phyloP scores from a whole-genome alignment of 768 basidiomycete genomes.

The Suillus bovinus region DNA sequence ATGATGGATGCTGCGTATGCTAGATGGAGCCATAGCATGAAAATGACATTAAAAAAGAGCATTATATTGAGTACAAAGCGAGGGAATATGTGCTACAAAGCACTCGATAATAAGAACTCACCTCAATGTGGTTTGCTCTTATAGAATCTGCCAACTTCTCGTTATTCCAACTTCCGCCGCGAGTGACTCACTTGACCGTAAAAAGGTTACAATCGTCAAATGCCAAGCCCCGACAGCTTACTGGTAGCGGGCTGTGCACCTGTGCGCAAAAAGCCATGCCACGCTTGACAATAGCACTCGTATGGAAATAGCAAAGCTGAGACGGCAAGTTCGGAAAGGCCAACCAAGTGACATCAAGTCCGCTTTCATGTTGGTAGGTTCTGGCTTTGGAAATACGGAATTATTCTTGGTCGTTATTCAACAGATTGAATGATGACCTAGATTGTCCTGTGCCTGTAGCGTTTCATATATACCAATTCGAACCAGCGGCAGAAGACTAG shows the following conservation, averaged over 20 bases:
- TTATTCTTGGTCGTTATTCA: too few relatives aligned
- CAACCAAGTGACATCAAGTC: neutral
- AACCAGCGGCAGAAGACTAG: neutral
- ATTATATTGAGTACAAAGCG: neutral
- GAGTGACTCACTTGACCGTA: neutral
- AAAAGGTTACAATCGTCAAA: neutral
- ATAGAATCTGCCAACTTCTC: neutral
- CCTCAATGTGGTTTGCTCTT: neutral
- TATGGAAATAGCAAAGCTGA: neutral
- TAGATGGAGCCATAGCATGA: neutral
- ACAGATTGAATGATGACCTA: neutral
- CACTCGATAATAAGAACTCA: neutral
- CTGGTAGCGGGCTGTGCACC: too few relatives aligned
- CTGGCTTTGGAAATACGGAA: too few relatives aligned
- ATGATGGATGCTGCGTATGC: slow-evolving; percentile 21
- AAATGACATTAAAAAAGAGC: neutral
- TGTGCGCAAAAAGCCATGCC: too few relatives aligned
- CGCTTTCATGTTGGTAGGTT: neutral
- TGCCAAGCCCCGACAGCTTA: neutral
- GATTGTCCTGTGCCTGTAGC: neutral
- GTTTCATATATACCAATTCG: neutral
- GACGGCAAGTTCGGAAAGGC: neutral
- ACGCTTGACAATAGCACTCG: neutral
- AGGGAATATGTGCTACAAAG: neutral
- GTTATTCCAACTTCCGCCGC: neutral